A percentile compares a stretch with the other conserved stretches of the same genome.
These are phyloP conservation scores for Pythium volutum DNA, from an alignment of 352 stramenopile genomes.

Conservation along the genomic window DNA sequence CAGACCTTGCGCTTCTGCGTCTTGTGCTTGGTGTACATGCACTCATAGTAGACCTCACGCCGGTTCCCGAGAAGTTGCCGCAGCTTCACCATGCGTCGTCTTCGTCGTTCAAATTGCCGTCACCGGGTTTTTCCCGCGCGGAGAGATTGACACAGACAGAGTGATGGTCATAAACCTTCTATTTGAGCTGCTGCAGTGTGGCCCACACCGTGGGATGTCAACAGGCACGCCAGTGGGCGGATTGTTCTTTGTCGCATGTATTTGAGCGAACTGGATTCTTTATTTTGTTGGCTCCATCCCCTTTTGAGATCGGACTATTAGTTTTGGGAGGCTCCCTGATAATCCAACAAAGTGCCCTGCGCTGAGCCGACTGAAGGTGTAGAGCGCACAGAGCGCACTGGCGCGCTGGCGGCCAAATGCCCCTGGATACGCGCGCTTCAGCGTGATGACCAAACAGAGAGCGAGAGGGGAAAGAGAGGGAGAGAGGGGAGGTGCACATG, in stretches of 20 bases:
- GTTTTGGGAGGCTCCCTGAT: slow-evolving; percentile 12
- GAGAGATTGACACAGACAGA: not conserved
- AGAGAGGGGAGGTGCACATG: slow-evolving; percentile 1
- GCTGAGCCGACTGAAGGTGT: no score
- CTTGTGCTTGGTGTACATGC: slow-evolving; percentile 89
- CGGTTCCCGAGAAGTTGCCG: slow-evolving; percentile 43
- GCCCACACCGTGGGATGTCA: slow-evolving; percentile 10
- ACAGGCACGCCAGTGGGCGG: not conserved
- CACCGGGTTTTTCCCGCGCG: not conserved
- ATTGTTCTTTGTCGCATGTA: slow-evolving; percentile 18
- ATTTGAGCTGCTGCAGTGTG: not conserved
- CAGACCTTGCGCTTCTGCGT: slow-evolving; percentile 82
- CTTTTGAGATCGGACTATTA: not conserved
- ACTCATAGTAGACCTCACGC: slow-evolving; percentile 57
- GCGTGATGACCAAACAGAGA: not conserved
- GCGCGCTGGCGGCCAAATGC: not conserved
- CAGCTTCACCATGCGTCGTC: slow-evolving; percentile 48
- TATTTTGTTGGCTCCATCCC: slow-evolving; percentile 11
- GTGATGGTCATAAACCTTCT: not conserved
- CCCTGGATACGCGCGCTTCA: slow-evolving; percentile 8
- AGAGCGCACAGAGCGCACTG: not conserved
- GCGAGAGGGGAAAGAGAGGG: not conserved
- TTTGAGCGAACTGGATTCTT: slow-evolving; percentile 24
- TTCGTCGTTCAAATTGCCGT: not conserved
- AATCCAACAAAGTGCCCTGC: not conserved